phyloP scores from a whole-genome alignment of 176 grass and related monocot species.

The Raddia guianensis region DNA sequence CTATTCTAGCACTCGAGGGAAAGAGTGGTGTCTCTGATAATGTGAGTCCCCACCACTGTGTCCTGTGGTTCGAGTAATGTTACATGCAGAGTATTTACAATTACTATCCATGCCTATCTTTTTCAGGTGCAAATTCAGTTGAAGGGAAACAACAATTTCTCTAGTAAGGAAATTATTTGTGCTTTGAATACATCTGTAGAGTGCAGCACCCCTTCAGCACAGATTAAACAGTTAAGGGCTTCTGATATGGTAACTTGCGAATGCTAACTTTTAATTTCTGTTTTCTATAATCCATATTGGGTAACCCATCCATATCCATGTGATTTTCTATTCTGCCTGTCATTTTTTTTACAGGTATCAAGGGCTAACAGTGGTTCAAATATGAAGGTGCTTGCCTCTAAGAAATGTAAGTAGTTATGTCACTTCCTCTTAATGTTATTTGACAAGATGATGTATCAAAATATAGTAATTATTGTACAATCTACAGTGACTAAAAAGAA shows the following conservation, averaged over 20 bases:
- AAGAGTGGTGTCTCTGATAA: constrained; percentile 23
- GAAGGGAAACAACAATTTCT: neutral
- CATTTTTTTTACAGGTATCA: constrained; percentile 45
- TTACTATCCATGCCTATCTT: neutral
- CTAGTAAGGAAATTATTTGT: constrained; percentile 40
- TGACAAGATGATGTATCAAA: constrained; percentile 15
- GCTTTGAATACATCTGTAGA: constrained; percentile 23
- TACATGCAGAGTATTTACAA: constrained; percentile 24
- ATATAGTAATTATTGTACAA: constrained; percentile 31
- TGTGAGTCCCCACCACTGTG: constrained; percentile 22
- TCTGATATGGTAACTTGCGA: neutral
- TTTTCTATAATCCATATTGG: constrained; percentile 22
- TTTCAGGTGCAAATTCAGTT: constrained; percentile 36
- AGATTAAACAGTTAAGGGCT: constrained; percentile 23
- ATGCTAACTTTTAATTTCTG: constrained; percentile 10
- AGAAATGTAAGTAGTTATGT: constrained; percentile 47
- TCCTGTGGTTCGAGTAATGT: constrained; percentile 12
- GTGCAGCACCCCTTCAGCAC: neutral
- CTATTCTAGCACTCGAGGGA: constrained; percentile 36
- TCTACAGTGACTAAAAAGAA: constrained; percentile 47
- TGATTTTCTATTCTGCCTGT: constrained; percentile 22
- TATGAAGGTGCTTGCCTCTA: constrained; percentile 29
- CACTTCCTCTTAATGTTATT: neutral
- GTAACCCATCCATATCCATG: constrained; percentile 6
- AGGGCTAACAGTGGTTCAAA: constrained; percentile 20